These are phyloP conservation scores for Moricandia moricandioides DNA, from an alignment of 345 rosid genomes.

Conservation along the genomic window DNA sequence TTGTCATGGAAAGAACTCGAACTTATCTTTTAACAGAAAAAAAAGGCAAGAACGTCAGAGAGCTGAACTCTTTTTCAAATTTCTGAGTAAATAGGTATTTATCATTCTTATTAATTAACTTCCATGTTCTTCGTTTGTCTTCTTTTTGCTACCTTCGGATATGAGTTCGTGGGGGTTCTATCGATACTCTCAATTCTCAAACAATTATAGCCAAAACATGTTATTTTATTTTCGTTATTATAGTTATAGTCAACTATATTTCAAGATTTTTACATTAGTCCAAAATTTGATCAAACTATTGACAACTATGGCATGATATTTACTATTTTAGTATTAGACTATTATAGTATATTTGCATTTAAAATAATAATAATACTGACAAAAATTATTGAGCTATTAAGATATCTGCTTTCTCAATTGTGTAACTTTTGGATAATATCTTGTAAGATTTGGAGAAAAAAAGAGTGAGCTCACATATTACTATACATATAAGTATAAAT, in stretches of 20 bases:
- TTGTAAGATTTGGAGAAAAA: background rate
- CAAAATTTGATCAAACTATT: background rate
- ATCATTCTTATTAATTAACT: background rate
- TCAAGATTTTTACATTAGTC: background rate
- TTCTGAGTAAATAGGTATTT: conserved; percentile 1
- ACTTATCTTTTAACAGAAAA: background rate
- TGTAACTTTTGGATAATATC: background rate
- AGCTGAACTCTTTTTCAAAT: conserved; percentile 8
- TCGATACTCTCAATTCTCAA: background rate
- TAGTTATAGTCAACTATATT: background rate
- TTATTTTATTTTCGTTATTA: background rate
- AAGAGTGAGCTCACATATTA: background rate
- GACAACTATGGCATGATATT: too few species aligned
- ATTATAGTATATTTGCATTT: background rate
- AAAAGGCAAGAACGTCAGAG: conserved; percentile 11
- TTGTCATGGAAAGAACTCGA: conserved; percentile 24
- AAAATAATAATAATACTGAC: background rate
- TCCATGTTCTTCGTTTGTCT: conserved; percentile 1
- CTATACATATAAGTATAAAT: background rate
- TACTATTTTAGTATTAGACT: too few species aligned
- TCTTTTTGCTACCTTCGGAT: background rate
- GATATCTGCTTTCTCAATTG: background rate
- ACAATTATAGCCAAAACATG: background rate
- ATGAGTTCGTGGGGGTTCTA: background rate
- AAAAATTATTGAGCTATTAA: background rate